Conservation (phyloP, 306 rosid species). For the Prunus padus region DNA sequence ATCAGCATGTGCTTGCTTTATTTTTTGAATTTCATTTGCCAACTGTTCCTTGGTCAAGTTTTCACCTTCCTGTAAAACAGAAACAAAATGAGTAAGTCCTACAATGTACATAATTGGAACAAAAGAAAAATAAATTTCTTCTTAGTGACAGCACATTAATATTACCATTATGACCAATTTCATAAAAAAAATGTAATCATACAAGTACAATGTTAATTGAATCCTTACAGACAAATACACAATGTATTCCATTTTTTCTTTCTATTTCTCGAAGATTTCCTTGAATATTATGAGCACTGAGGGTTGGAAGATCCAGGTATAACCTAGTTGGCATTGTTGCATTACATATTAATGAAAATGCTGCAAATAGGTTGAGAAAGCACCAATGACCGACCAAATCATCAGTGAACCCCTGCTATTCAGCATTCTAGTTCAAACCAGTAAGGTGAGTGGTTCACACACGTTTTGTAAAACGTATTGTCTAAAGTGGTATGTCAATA, state of each 20-base stretch:
- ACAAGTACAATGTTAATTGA: neutral
- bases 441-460: neutral
- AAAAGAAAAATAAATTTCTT: neutral
- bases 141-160: neutral
- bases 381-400: neutral
- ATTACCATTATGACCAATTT: neutral
- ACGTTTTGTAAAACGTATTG: neutral
- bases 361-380: neutral
- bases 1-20: constrained; percentile 86
- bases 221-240: neutral
- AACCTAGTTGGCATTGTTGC: neutral
- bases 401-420: neutral
- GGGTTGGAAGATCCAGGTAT: neutral
- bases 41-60: constrained; percentile 74
- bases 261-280: too few relatives aligned
- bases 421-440: neutral
- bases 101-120: neutral
- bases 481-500: neutral
- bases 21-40: constrained; percentile 73
- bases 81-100: neutral
- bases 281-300: neutral
- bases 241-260: neutral
- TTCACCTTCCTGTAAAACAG: constrained; percentile 63
- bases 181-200: neutral
- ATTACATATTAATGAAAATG: neutral